Base-by-base conservation (phyloP, 192 early-diverging fungal genomes). In the Entomortierella chlamydospora region DNA sequence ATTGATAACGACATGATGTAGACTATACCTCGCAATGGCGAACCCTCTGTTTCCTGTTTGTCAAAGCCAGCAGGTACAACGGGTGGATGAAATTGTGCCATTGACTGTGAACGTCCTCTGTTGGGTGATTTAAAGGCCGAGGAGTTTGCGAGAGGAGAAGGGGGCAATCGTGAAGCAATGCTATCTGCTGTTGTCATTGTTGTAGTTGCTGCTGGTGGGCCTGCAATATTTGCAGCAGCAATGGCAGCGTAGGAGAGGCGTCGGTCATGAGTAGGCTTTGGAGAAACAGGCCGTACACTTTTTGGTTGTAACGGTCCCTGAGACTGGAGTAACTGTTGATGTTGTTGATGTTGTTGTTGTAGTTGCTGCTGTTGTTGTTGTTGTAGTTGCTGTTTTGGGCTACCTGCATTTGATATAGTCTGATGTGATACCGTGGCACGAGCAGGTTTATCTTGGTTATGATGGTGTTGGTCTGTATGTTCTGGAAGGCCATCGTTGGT, bases 71-170 rank as follows among this genome's bases (percentile, higher is more conserved):
- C 52, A 12, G 60, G 42, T 2, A 68, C 23, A 13, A 55, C 53
- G 2, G 64, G 62, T 13, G 62, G 62, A 22, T 54, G 62, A 34
- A 70, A 57, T 17, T 78, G 74, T 37, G 67, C 68, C 76, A 79
- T 79, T 1, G 76, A 66, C 42, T 79, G 56, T 50, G 76, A 79
- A 7, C 76, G 68, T 39, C 68, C 59, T 42, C 76, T 64, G 23
- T 58, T 60, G 31, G 54, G 68, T n/a, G 62, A 47, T n/a, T 28
- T 65, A 23, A 61, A 28, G 18, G 68, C 47, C 9, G 64, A 39
- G 10, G 61, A 12, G 20, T 67, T 8, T 45, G 61, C 7, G 31
- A 59, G 55, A 1, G 45, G 1, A 8, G 51, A 68, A 37, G 31
- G 45, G 1, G 18, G 55, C 6, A 2, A 2, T 54, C n/a, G 10